Base-by-base conservation (phyloP, 2,329 filamentous ascomycete species). In the Fusarium pseudograminearum region DNA sequence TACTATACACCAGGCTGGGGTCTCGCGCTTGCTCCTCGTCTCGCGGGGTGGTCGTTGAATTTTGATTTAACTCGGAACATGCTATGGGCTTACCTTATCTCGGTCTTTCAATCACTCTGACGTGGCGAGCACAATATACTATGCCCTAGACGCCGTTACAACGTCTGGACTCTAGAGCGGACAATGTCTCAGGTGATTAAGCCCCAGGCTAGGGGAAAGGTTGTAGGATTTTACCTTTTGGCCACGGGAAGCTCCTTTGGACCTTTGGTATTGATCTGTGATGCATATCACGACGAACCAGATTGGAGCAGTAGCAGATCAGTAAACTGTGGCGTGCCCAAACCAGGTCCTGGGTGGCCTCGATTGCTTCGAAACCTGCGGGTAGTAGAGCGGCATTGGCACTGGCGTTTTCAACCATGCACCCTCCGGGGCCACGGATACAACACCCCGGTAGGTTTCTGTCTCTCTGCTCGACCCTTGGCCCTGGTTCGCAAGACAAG, bases 311-410 rank as follows among this genome's bases (percentile, higher is more conserved):
- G 63, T 47, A 67, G 61, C 68, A 73, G 63, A 61, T 55, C 67
- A 61, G 52, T 45, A 44, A 41, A 61, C 33, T 41, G 44, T 65
- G 63, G 67, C 60, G 60, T 47, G 44, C 57, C 70, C 70, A 50
- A 62, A 64, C 69, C 67, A 53, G 72, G 71, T 47, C 61, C 62
- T 71, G 61, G 72, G 56, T 71, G 72, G 72, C 72, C 70, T 69
- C 67, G 65, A 68, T 69, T 67, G 71, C 70, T 60, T 54, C 48
- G 33, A 47, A 64, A 50, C 52, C 46, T 48, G 47, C 33, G 46
- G 51, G 52, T 53, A 65, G 58, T 38, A 65, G 36, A 56, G 57
- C 68, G 63, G 72, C 61, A 70, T 65, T 70, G 61, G 55, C 28
- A 60, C 60, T 69, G 57, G 41, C 58, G 38, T 59, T 48, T 56